Evolutionary conservation across 352 stramenopile species (phyloP).

Genomic region (Phytophthora quininea): DNA sequence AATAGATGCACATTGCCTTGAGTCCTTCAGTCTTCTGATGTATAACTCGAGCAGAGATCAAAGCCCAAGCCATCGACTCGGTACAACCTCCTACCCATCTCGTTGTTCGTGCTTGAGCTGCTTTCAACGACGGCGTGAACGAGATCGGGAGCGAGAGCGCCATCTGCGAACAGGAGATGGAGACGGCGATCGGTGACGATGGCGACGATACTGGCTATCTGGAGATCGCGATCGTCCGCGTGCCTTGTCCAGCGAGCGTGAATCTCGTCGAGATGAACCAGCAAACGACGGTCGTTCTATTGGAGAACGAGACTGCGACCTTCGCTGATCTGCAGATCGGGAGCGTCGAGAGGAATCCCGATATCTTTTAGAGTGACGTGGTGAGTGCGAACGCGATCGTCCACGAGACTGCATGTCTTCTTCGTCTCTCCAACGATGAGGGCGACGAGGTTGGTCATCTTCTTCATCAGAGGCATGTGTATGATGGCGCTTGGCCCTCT

Average conservation of each 20-base stretch:
- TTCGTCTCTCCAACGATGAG: conserved; percentile 11
- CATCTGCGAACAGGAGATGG: conserved; percentile 15
- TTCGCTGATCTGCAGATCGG: conserved; percentile 13
- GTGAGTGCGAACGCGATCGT: conserved; percentile 11
- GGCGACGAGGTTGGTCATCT: conserved; percentile 10
- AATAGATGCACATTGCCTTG: too few species aligned
- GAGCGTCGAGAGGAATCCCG: conserved; percentile 3
- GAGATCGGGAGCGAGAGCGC: conserved; percentile 29
- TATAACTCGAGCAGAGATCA: conserved; percentile 14
- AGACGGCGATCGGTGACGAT: conserved; percentile 29
- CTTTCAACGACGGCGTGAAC: conserved; percentile 26
- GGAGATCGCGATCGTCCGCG: conserved; percentile 19
- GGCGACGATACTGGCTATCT: conserved; percentile 13
- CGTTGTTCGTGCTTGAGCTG: conserved; percentile 1
- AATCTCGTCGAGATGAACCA: conserved; percentile 3
- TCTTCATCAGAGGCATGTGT: conserved; percentile 11
- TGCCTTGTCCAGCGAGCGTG: background rate
- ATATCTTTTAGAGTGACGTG: conserved; percentile 7
- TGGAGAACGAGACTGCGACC: conserved; percentile 29
- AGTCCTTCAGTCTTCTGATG: background rate
- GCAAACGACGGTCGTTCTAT: conserved; percentile 15
- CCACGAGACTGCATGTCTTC: conserved; percentile 4
- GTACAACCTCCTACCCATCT: background rate
- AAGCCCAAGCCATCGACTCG: background rate
- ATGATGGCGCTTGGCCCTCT: conserved; percentile 24